phyloP scores from a whole-genome alignment of 768 basidiomycete genomes.

The Boletus fagicola region DNA sequence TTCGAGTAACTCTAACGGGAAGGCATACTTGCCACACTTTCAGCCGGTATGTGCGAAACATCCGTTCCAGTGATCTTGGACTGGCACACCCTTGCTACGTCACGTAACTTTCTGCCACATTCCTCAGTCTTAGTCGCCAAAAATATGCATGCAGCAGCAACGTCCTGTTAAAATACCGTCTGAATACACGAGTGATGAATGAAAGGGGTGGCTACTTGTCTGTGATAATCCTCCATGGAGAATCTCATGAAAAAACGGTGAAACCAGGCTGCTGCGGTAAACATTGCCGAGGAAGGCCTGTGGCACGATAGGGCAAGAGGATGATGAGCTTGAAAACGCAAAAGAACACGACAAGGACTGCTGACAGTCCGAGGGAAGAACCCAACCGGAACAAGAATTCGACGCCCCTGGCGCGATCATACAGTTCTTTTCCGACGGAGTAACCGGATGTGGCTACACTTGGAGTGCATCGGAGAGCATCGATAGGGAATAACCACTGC shows the following conservation, averaged over 20 bases:
- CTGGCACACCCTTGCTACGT: constrained; percentile 73
- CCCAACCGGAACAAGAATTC: constrained; percentile 85
- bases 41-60: constrained; percentile 53
- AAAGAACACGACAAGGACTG: constrained; percentile 20
- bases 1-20: not conserved
- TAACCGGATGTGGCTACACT: constrained; percentile 47
- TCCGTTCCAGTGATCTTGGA: constrained; percentile 63
- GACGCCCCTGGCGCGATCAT: constrained; percentile 76
- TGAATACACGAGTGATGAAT: constrained; percentile 10
- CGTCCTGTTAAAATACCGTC: constrained; percentile 49
- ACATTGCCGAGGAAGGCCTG: constrained; percentile 79
- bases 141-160: constrained; percentile 84
- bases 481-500: constrained; percentile 74
- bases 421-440: constrained; percentile 63
- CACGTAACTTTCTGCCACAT: constrained; percentile 81
- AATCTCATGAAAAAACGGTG: constrained; percentile 90
- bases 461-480: constrained; percentile 58
- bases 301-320: constrained; percentile 10
- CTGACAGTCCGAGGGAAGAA: constrained; percentile 73
- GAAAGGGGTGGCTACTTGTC: constrained; percentile 41
- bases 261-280: constrained; percentile 87
- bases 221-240: constrained; percentile 82
- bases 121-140: constrained; percentile 92
- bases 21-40: constrained; percentile 55
- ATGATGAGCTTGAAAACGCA: constrained; percentile 13